These are phyloP conservation scores for Macrophomina pseudophaseolina DNA, from an alignment of 2,329 filamentous ascomycete species.

Conservation along the genomic window DNA sequence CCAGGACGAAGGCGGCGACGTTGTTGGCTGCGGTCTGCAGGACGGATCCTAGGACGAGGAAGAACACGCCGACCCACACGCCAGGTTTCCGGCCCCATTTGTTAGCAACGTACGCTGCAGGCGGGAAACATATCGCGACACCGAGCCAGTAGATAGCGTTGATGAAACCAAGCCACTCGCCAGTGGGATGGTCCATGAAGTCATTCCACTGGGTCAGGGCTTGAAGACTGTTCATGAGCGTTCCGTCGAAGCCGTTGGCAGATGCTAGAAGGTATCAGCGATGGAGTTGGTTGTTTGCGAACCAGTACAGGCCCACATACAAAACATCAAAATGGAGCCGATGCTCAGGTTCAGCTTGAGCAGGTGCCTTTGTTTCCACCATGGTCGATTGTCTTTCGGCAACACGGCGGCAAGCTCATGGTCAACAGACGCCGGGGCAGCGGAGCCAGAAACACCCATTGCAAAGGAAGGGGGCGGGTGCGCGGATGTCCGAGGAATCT, in stretches of 20 bases:
- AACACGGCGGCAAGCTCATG: slow-evolving; percentile 12
- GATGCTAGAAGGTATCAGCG: background rate
- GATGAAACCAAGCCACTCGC: slow-evolving; percentile 32
- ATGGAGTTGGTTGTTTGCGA: background rate
- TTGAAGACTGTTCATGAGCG: slow-evolving; percentile 23
- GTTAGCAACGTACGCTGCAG: slow-evolving; percentile 36
- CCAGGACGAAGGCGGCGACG: slow-evolving; percentile 59
- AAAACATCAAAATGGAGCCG: slow-evolving; percentile 11
- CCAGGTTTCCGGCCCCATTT: slow-evolving; percentile 33
- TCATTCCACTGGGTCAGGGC: slow-evolving; percentile 16
- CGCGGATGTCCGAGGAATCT: background rate
- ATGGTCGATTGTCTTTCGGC: slow-evolving; percentile 1
- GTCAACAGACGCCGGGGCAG: background rate
- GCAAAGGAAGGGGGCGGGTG: background rate
- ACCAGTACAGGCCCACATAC: background rate
- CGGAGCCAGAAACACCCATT: slow-evolving; percentile 6
- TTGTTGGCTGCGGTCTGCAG: slow-evolving; percentile 1
- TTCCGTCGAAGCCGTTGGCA: slow-evolving; percentile 20
- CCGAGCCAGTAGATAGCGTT: slow-evolving; percentile 35
- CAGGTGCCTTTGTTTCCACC: slow-evolving; percentile 17
- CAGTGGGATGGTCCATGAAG: slow-evolving; percentile 30
- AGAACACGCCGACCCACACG: slow-evolving; percentile 11
- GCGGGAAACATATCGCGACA: slow-evolving; percentile 33
- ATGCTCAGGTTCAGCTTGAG: slow-evolving; percentile 18
- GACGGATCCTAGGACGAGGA: slow-evolving; percentile 6